Conservation (phyloP, 768 basidiomycete species). For the Boletus tomentosulus region DNA sequence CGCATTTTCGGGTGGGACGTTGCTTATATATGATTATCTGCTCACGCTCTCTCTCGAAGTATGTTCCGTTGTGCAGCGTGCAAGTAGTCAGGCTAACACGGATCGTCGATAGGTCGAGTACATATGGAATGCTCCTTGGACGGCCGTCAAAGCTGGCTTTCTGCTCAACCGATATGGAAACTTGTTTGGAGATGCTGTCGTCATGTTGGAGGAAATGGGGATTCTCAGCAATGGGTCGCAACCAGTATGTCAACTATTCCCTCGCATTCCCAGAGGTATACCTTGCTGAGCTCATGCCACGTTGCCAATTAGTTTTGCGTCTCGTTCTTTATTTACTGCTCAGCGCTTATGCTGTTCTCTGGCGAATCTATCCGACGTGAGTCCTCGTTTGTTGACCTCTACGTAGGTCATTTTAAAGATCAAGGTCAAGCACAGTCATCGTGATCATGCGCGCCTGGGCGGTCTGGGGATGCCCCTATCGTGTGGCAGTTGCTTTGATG, state of each 20-base stretch:
- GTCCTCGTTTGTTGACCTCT: neutral
- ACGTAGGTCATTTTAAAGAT: neutral
- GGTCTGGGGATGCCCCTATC: constrained; percentile 14
- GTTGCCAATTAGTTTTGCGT: constrained; percentile 8
- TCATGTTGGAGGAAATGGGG: constrained; percentile 4
- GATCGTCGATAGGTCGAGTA: constrained; percentile 5
- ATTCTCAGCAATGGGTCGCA: neutral
- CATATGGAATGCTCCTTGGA: constrained; percentile 16
- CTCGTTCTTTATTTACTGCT: constrained; percentile 5
- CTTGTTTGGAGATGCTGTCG: constrained; percentile 8
- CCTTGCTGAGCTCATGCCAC: neutral
- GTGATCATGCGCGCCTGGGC: constrained; percentile 20
- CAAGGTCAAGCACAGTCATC: constrained; percentile 10
- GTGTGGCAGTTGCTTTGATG: constrained; percentile 2
- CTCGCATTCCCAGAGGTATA: neutral
- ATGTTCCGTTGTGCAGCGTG: neutral
- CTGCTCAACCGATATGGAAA: constrained; percentile 18
- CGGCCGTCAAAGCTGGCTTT: constrained; percentile 9
- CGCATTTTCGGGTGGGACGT: neutral
- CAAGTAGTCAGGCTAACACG: neutral
- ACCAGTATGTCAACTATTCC: neutral
- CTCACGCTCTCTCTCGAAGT: constrained; percentile 11
- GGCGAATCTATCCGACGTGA: constrained; percentile 14
- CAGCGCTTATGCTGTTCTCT: constrained; percentile 6
- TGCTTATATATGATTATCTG: constrained; percentile 10